Percentiles rank a stretch among this genome's conserved stretches.
phyloP scores from a whole-genome alignment of 2,329 filamentous ascomycete species.

The Chaetomium globosum region DNA sequence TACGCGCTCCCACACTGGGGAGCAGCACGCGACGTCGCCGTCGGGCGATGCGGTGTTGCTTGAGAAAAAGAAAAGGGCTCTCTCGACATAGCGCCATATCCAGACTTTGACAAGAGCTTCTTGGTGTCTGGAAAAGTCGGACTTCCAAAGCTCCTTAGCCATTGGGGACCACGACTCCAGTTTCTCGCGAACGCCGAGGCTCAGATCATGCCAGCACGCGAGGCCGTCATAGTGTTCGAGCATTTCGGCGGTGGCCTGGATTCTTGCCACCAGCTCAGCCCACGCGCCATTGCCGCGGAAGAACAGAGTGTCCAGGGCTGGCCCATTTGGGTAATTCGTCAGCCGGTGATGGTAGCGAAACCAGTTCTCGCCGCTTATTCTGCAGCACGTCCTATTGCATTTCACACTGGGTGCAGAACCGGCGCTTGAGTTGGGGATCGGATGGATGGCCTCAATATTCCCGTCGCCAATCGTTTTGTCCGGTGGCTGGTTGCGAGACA shows the following conservation, averaged over 20 bases:
- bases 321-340: background rate
- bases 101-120: constrained; percentile 3
- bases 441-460: background rate
- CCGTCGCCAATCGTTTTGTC: background rate
- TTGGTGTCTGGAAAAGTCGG: background rate
- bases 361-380: background rate
- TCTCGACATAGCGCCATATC: constrained; percentile 13
- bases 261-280: background rate
- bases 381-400: background rate
- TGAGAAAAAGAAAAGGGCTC: background rate
- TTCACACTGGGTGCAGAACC: background rate
- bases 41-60: background rate
- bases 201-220: background rate
- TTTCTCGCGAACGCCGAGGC: background rate
- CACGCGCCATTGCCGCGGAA: background rate
- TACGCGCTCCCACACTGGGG: constrained; percentile 1
- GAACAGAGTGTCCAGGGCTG: background rate
- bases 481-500: background rate
- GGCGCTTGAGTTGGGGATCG: background rate
- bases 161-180: background rate
- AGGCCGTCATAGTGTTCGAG: background rate
- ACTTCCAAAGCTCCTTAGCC: constrained; percentile 1
- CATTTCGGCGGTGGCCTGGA: background rate
- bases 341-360: background rate
- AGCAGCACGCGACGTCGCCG: background rate